phyloP scores from a whole-genome alignment of 2,329 filamentous ascomycete species.

The Diaporthe batatas region DNA sequence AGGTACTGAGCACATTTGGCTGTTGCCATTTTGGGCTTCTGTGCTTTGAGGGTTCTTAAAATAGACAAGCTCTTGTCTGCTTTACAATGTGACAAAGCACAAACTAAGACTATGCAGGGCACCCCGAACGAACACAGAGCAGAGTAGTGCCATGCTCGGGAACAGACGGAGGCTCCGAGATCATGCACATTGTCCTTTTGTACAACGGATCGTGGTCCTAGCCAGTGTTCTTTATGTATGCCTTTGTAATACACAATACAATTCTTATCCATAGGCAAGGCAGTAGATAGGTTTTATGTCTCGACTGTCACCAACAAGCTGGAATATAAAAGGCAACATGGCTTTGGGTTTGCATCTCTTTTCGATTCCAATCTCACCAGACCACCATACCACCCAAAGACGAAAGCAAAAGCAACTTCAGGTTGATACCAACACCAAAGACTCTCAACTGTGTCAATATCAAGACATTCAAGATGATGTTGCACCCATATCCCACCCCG shows the following conservation, averaged over 20 bases:
- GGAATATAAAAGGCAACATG: background rate
- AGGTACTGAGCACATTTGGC: no score
- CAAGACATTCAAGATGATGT: background rate
- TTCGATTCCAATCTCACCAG: no score
- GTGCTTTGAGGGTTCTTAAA: background rate
- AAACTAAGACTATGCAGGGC: background rate
- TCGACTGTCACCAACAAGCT: background rate
- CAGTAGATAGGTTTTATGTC: background rate
- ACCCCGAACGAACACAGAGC: no score
- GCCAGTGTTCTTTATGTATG: background rate
- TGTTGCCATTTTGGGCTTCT: rapidly evolving
- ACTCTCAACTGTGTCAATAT: background rate
- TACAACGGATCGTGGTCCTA: no score
- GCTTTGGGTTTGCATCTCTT: background rate
- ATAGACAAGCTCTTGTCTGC: background rate
- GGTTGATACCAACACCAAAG: background rate
- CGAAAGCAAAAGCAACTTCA: background rate
- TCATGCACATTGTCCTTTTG: background rate
- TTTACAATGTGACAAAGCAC: rapidly evolving
- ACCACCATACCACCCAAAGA: background rate
- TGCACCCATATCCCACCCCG: background rate
- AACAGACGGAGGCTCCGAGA: background rate
- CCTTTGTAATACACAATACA: background rate
- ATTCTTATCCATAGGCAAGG: background rate
- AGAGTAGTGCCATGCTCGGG: background rate